Conservation (phyloP, 2,329 filamentous ascomycete species). For the Xylariales sp. region DNA sequence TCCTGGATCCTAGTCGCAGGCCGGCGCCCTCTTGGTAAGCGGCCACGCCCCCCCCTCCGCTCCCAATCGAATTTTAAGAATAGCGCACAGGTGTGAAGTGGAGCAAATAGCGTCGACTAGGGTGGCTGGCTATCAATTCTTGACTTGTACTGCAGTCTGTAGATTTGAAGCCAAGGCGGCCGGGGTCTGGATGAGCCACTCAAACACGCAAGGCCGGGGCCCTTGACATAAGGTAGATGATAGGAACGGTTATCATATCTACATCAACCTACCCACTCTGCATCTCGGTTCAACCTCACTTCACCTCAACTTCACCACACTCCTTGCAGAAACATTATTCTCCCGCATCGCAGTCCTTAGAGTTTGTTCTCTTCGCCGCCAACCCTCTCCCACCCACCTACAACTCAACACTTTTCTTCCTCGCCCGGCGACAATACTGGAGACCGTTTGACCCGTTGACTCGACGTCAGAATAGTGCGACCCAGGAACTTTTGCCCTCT, state of each 20-base stretch:
- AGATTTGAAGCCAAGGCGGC: slow-evolving; percentile 20
- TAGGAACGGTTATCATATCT: slow-evolving; percentile 22
- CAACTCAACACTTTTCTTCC: slow-evolving; percentile 13
- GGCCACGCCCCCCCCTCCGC: slow-evolving; percentile 16
- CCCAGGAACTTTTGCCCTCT: slow-evolving; percentile 16
- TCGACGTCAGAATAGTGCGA: slow-evolving; percentile 35
- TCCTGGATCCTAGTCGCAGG: slow-evolving; percentile 16
- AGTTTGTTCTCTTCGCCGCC: slow-evolving; percentile 11
- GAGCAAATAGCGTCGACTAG: slow-evolving; percentile 25
- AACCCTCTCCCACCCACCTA: background rate
- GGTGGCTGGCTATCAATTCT: slow-evolving; percentile 25
- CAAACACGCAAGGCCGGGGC: slow-evolving; percentile 26
- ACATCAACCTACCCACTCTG: slow-evolving; percentile 25
- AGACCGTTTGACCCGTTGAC: slow-evolving; percentile 42
- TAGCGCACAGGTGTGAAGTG: slow-evolving; percentile 27
- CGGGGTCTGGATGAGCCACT: slow-evolving; percentile 25
- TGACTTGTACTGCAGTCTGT: slow-evolving; percentile 18
- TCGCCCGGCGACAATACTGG: slow-evolving; percentile 19
- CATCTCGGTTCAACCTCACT: slow-evolving; percentile 20
- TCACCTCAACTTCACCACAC: slow-evolving; percentile 8
- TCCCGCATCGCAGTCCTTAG: background rate
- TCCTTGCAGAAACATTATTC: slow-evolving; percentile 11
- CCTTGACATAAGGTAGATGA: slow-evolving; percentile 20
- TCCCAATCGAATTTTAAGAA: slow-evolving; percentile 30
- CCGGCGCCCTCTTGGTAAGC: slow-evolving; percentile 27